phyloP scores from a whole-genome alignment of 345 rosid genomes.

The Pistacia atlantica region DNA sequence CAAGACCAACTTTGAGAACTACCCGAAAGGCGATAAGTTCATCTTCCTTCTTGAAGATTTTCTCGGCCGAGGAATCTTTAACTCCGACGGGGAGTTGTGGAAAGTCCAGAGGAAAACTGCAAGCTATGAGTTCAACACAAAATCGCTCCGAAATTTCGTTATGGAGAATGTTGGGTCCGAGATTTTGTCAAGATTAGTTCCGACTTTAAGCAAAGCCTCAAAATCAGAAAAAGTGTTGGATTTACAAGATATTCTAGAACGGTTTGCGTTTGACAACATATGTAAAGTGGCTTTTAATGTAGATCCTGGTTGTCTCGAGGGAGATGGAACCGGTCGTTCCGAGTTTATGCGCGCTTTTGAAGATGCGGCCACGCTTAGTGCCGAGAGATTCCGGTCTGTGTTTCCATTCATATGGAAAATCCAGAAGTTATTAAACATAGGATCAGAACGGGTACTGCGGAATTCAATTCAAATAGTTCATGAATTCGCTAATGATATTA shows the following conservation, averaged over 20 bases:
- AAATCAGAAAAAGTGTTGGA: constrained; percentile 25
- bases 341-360: constrained; percentile 41
- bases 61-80: constrained; percentile 50
- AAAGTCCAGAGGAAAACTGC: constrained; percentile 43
- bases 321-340: constrained; percentile 22
- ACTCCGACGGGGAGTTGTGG: constrained; percentile 46
- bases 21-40: constrained; percentile 39
- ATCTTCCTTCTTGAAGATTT: constrained; percentile 32
- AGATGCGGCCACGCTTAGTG: constrained; percentile 31
- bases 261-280: constrained; percentile 47
- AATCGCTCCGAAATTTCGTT: constrained; percentile 25
- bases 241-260: not conserved
- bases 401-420: constrained; percentile 17
- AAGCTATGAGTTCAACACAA: constrained; percentile 29
- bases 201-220: constrained; percentile 28
- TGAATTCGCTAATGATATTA: constrained; percentile 22
- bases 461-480: constrained; percentile 23
- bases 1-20: constrained; percentile 33
- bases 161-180: constrained; percentile 34
- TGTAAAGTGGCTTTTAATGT: constrained; percentile 44
- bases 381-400: constrained; percentile 5
- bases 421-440: constrained; percentile 29
- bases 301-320: constrained; percentile 42
- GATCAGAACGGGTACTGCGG: constrained; percentile 36
- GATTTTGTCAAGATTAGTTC: constrained; percentile 30